Evolutionary conservation across 2,329 filamentous ascomycete species (phyloP), one percentile per base, ranked within the genome.

Genomic region (Leptodontidium sp.): DNA sequence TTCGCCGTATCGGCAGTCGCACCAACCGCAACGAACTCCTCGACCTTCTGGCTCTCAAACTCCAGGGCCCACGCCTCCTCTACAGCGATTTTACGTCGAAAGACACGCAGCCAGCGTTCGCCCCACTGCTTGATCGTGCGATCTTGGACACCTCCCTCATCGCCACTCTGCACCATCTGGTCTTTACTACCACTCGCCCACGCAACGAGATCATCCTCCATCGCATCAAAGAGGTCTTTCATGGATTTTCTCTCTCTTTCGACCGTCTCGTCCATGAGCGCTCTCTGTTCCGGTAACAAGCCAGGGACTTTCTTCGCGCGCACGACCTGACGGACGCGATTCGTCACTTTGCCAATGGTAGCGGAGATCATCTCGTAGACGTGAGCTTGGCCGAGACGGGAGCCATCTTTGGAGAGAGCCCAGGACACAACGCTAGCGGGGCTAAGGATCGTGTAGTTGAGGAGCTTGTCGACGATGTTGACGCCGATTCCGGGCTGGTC

Each of bases 361-460:
- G 92, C 92, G 70, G 90, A 90, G 17, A 98, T 90, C 82, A 98
- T 91, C 82, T 99, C 96, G 78, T 93, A 98, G 11, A 97, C 85
- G 81, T 95, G 90, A 7, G 90, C 84, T 74, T 91, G 87, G 12
- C 91, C 88, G 14, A 99, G 87, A 57, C 73, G 71, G 2, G 87
- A 86, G 2, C 88, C 87, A 24, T 87, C 84, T 70, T 93, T 81
- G 21, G 80, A 85, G 14, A 99, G 85, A 0, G 93, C 93, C 96
- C 96, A 99, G 77, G 97, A 90, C 59, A 98, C 87, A 35, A 99
- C 94, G 17, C 90, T 91, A 67, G 90, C 84, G 0, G 96, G 96
- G 9, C 91, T 94, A 45, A 99, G 86, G 75, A 99, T 97, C 15
- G 93, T 94, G 82, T 98, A 99, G 82, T 98, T 99, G 75, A 99